Percentiles rank a stretch among this genome's conserved stretches.
Evolutionary conservation across 2,329 filamentous ascomycete genomes (phyloP).

Genomic region (Epichloe sp.): DNA sequence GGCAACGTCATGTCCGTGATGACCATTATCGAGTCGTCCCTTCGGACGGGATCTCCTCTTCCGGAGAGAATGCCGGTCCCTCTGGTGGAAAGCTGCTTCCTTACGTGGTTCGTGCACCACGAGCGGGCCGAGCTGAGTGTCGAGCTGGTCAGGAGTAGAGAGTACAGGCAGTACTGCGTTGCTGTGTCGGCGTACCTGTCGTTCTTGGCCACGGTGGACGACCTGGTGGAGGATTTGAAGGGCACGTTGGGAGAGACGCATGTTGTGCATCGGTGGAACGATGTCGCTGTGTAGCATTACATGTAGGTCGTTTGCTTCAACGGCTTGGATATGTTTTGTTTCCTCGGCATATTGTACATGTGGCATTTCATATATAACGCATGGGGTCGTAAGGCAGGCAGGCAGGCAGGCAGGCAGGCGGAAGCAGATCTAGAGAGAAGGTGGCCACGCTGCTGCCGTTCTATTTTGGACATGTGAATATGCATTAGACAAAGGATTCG

Average conservation of each 20-base stretch:
- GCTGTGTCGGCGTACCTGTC: conserved; percentile 30
- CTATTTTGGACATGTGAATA: too few relatives aligned
- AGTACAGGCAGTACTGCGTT: conserved; percentile 33
- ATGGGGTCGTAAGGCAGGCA: too few relatives aligned
- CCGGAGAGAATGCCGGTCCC: conserved; percentile 35
- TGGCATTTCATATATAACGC: too few relatives aligned
- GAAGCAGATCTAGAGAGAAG: too few relatives aligned
- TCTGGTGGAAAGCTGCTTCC: conserved; percentile 23
- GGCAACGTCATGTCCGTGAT: conserved; percentile 38
- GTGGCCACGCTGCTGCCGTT: too few relatives aligned
- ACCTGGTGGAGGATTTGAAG: conserved; percentile 31
- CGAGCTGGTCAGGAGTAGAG: conserved; percentile 24
- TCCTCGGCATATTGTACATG: too few relatives aligned
- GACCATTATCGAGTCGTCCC: conserved; percentile 29
- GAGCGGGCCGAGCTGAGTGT: conserved; percentile 17
- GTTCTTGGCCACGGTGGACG: conserved; percentile 29
- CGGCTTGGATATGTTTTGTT: too few relatives aligned
- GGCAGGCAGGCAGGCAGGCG: too few relatives aligned
- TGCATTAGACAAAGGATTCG: too few relatives aligned
- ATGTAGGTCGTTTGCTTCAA: background rate
- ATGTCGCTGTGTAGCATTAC: background rate
- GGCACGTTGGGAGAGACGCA: conserved; percentile 28
- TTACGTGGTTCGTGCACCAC: conserved; percentile 12
- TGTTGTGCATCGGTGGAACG: conserved; percentile 17
- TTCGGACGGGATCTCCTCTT: conserved; percentile 33